Percentiles rank a stretch among this genome's conserved stretches.
Evolutionary conservation across 352 stramenopile species (phyloP).

Genomic region (Aphanomyces astaci): DNA sequence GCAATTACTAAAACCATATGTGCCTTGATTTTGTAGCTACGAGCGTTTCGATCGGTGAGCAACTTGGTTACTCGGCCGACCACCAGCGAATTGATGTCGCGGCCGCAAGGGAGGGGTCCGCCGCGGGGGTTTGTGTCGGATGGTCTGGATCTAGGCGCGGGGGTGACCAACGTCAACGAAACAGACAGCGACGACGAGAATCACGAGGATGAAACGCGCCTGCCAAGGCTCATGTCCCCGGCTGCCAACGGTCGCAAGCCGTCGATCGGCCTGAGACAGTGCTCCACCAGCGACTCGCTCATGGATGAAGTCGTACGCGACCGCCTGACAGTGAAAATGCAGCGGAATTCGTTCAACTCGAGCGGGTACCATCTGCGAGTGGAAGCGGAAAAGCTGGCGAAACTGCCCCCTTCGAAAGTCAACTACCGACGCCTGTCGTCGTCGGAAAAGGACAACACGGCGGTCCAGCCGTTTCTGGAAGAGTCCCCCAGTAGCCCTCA

Average conservation of each 20-base stretch:
- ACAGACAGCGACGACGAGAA: background rate
- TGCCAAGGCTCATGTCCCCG: background rate
- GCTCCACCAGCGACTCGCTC: background rate
- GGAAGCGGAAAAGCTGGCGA: background rate
- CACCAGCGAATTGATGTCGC: background rate
- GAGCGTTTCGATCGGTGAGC: background rate
- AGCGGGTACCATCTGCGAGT: background rate
- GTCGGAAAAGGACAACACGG: background rate
- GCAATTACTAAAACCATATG: too few relatives aligned
- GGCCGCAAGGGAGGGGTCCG: too few relatives aligned
- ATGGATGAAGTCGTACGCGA: background rate
- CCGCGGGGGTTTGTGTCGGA: background rate
- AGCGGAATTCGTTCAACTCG: background rate
- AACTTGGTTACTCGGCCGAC: background rate
- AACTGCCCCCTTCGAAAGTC: background rate
- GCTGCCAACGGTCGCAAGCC: background rate
- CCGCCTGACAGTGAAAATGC: background rate
- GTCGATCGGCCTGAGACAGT: background rate
- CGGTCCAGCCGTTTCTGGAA: background rate
- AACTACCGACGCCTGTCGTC: background rate
- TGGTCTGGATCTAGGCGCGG: background rate
- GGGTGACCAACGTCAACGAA: background rate
- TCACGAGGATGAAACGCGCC: background rate
- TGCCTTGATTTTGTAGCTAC: background rate
- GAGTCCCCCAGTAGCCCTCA: too few relatives aligned